These are phyloP conservation scores for Malassezia vespertilionis DNA, from an alignment of 1,284 basidiomycete genomes.

Conservation along the genomic window DNA sequence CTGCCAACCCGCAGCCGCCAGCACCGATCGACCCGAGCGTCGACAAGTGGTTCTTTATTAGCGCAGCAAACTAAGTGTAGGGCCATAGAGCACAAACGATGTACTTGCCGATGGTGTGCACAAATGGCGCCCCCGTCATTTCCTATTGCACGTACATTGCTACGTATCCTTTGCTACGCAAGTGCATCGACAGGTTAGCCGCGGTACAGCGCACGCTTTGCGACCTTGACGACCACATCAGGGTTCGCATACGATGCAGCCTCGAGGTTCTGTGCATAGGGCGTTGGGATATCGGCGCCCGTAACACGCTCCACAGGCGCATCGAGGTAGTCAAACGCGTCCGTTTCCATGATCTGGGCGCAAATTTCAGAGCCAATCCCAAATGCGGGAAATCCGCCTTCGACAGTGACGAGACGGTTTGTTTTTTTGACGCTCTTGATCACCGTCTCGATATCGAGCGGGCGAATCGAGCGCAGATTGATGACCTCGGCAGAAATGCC, in stretches of 20 bases:
- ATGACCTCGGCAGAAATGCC: conserved; percentile 96
- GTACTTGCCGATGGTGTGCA: no score
- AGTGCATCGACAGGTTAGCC: background rate
- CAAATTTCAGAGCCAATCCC: conserved; percentile 97
- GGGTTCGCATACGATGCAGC: conserved; percentile 40
- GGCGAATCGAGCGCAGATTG: conserved; percentile 88
- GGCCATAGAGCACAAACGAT: background rate
- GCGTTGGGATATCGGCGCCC: conserved; percentile 58
- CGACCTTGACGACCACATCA: conserved; percentile 32
- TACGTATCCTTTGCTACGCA: background rate
- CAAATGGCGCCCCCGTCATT: no score
- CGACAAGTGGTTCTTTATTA: conserved; percentile 48
- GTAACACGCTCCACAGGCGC: conserved; percentile 94
- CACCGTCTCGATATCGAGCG: conserved; percentile 93
- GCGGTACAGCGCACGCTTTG: conserved; percentile 41
- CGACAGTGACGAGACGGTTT: conserved; percentile 84
- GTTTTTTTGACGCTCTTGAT: conserved; percentile 96
- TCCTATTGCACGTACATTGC: background rate
- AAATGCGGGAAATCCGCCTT: conserved; percentile 97
- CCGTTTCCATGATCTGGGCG: conserved; percentile 69
- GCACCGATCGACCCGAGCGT: conserved; percentile 47
- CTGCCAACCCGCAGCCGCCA: conserved; percentile 55
- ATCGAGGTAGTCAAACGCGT: conserved; percentile 56
- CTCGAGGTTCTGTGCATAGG: conserved; percentile 54
- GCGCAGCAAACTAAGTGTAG: conserved; percentile 13